Conservation (phyloP, 2,329 filamentous ascomycete genomes). For the Colletotrichum sp. region DNA sequence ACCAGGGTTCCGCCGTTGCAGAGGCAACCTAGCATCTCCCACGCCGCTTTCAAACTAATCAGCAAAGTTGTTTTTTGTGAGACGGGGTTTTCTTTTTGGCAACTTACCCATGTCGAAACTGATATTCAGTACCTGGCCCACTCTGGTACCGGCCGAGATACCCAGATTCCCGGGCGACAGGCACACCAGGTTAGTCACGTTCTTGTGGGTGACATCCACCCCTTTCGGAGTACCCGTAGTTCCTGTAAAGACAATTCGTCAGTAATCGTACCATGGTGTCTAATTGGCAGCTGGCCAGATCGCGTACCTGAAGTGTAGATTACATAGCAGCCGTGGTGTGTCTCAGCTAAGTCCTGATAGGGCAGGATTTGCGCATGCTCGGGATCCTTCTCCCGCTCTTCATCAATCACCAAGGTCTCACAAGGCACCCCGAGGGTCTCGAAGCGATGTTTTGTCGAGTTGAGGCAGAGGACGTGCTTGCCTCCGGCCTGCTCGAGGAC, state of each 20-base stretch:
- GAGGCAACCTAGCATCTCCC: constrained; percentile 57
- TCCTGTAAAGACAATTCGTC: neutral
- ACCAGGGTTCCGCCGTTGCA: constrained; percentile 23
- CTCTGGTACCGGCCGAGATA: constrained; percentile 52
- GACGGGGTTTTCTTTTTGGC: neutral
- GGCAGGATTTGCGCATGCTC: neutral
- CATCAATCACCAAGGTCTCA: neutral
- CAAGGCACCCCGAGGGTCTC: neutral
- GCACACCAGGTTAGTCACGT: constrained; percentile 14
- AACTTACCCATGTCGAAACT: constrained; percentile 66
- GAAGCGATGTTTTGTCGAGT: constrained; percentile 4
- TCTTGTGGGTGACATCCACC: constrained; percentile 58
- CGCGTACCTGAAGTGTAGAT: constrained; percentile 58
- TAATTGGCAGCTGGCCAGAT: neutral
- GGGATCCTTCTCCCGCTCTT: neutral
- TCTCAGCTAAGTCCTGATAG: constrained; percentile 31
- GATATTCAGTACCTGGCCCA: constrained; percentile 62
- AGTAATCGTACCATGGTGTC: neutral
- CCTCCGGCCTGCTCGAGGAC: constrained; percentile 52
- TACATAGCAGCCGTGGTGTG: constrained; percentile 48
- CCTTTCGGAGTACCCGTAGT: constrained; percentile 65
- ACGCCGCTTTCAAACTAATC: constrained; percentile 48
- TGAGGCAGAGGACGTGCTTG: constrained; percentile 51
- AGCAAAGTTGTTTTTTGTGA: neutral
- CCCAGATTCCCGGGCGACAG: constrained; percentile 41